Base-by-base conservation (phyloP, 805 yeast genomes). In the Metschnikowia arizonensis region DNA sequence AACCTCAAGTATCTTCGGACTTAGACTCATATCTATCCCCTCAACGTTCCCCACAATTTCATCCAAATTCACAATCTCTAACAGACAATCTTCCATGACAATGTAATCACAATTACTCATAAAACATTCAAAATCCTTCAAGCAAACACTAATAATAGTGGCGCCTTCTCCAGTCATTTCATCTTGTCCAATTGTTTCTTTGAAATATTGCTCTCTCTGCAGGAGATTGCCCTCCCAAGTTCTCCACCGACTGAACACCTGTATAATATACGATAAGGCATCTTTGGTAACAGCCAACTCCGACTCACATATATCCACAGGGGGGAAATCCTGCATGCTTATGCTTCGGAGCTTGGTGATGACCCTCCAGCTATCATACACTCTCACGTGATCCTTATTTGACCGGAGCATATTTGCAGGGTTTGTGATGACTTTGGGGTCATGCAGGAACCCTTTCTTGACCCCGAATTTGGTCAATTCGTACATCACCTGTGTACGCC, bases 381-480 rank as follows among this genome's bases (percentile, higher is more conserved):
- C 78, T 51, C 99, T 71, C 1, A 88, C 80, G 64, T 90, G 97
- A 19, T 81, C 77, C 15, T 74, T 72, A 2, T 83, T 76, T 2
- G 89, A 76, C 43, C 96, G 72, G 39, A 88, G 77, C 25, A 88
- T 79, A 55, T 85, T 82, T 0, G 97, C 84, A 0, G 97, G 97
- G 42, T 88, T 83, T 1, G 97, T 90, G 42, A 91, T 75, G 15
- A 89, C 96, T 5, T 87, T 81, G 0, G 98, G 95, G 56, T 93
- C 98, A 50, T 86, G 86, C 40, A 81, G 81, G 34, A 89, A 77
- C 25, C 75, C 74, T 40, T 61, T 59, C 1, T 60, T 57, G 8
- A 55, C 55, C 7, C 76, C 69, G 2, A 74, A 77, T 10, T 55
- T 55, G 3, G 77, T 60, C 15, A 76, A 54, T 9, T 58, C 53